These are phyloP conservation scores for Telopea speciosissima DNA, from an alignment of 177 flowering plant genomes.

Conservation along the genomic window DNA sequence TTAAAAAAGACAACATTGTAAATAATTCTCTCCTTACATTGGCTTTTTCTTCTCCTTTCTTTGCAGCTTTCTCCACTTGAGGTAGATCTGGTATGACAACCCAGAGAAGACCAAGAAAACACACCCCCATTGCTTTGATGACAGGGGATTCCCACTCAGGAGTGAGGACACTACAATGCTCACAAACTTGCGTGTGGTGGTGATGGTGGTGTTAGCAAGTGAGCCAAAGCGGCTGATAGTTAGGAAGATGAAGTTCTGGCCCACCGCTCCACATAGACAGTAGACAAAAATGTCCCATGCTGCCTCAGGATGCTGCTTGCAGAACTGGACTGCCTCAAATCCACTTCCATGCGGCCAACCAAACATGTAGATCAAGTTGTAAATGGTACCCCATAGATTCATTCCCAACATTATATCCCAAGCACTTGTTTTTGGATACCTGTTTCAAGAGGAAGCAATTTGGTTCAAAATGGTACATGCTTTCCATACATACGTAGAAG, in stretches of 20 bases:
- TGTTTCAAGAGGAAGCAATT: slow-evolving; percentile 19
- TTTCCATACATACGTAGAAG: not conserved
- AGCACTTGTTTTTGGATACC: slow-evolving; percentile 97
- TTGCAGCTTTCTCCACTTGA: slow-evolving; percentile 74
- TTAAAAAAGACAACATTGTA: not conserved
- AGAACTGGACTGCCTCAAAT: slow-evolving; percentile 71
- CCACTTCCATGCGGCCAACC: slow-evolving; percentile 80
- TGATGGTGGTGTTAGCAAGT: slow-evolving; percentile 91
- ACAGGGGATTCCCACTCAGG: slow-evolving; percentile 88
- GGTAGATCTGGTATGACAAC: slow-evolving; percentile 84
- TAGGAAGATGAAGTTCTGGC: slow-evolving; percentile 94
- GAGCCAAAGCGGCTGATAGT: slow-evolving; percentile 98
- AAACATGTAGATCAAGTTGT: slow-evolving; percentile 90
- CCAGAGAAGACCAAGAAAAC: slow-evolving; percentile 93
- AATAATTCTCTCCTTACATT: slow-evolving; percentile 23
- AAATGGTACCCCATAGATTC: slow-evolving; percentile 97
- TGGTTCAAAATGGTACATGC: not conserved
- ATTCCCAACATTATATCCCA: slow-evolving; percentile 99
- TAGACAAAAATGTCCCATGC: slow-evolving; percentile 92
- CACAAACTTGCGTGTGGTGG: slow-evolving; percentile 95
- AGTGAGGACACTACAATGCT: slow-evolving; percentile 95
- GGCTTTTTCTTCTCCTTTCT: slow-evolving; percentile 53
- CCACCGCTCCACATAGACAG: slow-evolving; percentile 95
- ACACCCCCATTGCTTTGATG: slow-evolving; percentile 83
- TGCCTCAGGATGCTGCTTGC: slow-evolving; percentile 89